Conservation (phyloP, 371 early-diverging fungal species). For the Lichtheimia corymbifera region DNA sequence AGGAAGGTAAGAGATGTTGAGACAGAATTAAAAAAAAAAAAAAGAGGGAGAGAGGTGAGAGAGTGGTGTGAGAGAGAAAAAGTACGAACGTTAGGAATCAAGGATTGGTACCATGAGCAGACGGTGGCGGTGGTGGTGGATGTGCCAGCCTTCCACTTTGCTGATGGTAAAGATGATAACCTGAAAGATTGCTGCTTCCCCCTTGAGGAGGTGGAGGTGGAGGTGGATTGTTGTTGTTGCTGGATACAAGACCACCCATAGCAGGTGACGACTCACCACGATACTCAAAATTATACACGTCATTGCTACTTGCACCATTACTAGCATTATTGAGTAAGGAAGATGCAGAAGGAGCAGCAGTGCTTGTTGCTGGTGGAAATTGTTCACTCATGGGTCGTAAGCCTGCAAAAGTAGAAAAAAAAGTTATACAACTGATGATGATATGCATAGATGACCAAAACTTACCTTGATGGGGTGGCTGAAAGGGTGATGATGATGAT, state of each 20-base stretch:
- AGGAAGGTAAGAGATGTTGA: no score
- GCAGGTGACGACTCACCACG: conserved; percentile 7
- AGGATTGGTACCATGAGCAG: no score
- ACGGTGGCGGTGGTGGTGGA: no score
- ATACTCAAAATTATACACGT: conserved; percentile 13
- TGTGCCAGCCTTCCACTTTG: conserved; percentile 2
- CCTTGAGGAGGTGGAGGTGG: background rate
- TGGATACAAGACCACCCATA: conserved; percentile 5
- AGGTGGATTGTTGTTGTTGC: background rate
- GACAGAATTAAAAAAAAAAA: no score
- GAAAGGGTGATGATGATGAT: conserved; percentile 4
- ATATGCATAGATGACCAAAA: no score
- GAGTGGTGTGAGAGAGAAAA: no score
- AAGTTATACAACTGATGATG: background rate
- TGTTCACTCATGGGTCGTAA: conserved; percentile 11
- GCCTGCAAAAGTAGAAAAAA: background rate
- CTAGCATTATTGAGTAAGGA: background rate
- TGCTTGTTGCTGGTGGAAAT: background rate
- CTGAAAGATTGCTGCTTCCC: conserved; percentile 8
- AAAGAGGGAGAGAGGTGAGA: no score
- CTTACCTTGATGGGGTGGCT: background rate
- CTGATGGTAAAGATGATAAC: conserved; percentile 18
- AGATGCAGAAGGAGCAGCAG: background rate
- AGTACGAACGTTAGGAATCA: no score
- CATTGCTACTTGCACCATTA: background rate